Evolutionary conservation across 192 early-diverging fungal genomes (phyloP), one percentile per base, ranked within the genome.

Genomic region (Cladochytrium replicatum): DNA sequence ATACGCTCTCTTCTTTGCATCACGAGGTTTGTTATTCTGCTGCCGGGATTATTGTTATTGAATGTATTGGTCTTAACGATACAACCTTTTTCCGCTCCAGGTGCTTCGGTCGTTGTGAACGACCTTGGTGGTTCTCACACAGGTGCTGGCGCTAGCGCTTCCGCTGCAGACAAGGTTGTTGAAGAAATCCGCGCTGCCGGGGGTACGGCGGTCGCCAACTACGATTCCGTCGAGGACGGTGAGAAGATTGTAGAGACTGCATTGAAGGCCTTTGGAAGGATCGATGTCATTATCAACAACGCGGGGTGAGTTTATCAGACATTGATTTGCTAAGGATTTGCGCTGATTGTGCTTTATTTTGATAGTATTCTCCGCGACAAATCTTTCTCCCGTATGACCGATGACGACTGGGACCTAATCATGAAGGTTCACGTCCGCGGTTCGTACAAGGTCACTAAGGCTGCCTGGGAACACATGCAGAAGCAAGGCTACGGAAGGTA

Each of bases 221-320:
- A 96, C 72, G 82, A 95, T 72, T 93, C 92, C 51, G 96, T 99
- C 24, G 84, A 94, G 40, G 85, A 93, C 45, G 96, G 96, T 48
- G 91, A 89, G 46, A 92, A 91, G 79, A 99, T 99, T 61, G 86
- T 99, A 17, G 88, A 91, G 57, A 92, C 93, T 3, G 96, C 96
- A 2, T 66, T 99, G 57, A 83, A 88, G 72, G 87, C 88, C n/a
- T 99, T 89, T 62, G 94, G 94, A 6, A 82, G 85, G 31, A 72
- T 99, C 46, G 96, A 99, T 62, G 80, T 99, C 39, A 65, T 99
- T 39, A 86, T 99, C 67, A 97, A 97, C 71, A 99, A 99, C 64
- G 95, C 95, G 13, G 94, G 93, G 63, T 69, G 28, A n/a, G 60
- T 43, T 4, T 17, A 41, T 15, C 43, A 4, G n/a, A n/a, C n/a